phyloP scores from a whole-genome alignment of 1,139 yeast genomes.

The Candida pseudocylindracea region DNA sequence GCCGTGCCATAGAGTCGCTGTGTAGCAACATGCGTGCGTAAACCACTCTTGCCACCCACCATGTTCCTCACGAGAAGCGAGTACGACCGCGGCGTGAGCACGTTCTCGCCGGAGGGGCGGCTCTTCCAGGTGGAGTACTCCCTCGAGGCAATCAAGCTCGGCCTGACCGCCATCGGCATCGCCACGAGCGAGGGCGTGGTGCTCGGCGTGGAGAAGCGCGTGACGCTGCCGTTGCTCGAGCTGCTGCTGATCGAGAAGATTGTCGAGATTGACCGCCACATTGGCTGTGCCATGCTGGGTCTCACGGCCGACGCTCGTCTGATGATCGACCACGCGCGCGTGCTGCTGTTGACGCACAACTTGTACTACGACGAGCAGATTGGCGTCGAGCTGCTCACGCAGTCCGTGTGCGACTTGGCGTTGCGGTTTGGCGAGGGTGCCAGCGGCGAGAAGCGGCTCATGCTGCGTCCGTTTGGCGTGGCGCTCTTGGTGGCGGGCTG shows the following conservation, averaged over 20 bases:
- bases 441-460: slow-evolving; percentile 84
- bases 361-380: slow-evolving; percentile 84
- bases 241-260: slow-evolving; percentile 89
- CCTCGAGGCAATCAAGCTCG: slow-evolving; percentile 86
- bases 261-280: slow-evolving; percentile 81
- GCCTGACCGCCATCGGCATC: slow-evolving; percentile 96
- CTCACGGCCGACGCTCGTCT: slow-evolving; percentile 97
- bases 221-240: slow-evolving; percentile 79
- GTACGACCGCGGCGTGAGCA: slow-evolving; percentile 96
- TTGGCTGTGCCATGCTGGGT: slow-evolving; percentile 98
- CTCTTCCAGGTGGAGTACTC: slow-evolving; percentile 97
- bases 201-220: slow-evolving; percentile 92
- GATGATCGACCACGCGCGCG: slow-evolving; percentile 97
- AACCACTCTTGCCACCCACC: background rate
- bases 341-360: slow-evolving; percentile 71
- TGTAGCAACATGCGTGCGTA: no score
- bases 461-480: slow-evolving; percentile 99
- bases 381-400: slow-evolving; percentile 85
- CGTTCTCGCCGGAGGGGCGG: slow-evolving; percentile 98
- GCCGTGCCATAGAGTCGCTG: background rate
- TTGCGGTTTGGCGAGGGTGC: slow-evolving; percentile 97
- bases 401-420: slow-evolving; percentile 92
- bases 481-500: slow-evolving; percentile 90
- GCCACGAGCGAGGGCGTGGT: slow-evolving; percentile 94
- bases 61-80: slow-evolving; percentile 98